These are phyloP conservation scores for Septoria linicola DNA, from an alignment of 2,329 filamentous ascomycete species.

Conservation along the genomic window DNA sequence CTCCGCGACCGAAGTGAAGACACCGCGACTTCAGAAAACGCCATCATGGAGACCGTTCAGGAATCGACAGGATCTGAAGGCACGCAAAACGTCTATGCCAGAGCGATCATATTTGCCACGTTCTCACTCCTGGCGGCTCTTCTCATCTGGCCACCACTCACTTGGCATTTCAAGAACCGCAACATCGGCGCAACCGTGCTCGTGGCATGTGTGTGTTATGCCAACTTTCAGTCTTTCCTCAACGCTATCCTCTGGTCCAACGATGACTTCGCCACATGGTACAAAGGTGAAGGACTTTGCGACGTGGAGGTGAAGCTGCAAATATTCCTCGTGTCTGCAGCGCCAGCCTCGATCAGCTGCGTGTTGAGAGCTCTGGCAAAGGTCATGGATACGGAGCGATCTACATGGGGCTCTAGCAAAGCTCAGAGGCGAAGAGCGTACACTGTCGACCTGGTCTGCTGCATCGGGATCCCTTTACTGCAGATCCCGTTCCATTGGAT, in stretches of 20 bases:
- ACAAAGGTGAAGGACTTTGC: constrained; percentile 60
- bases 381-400: constrained; percentile 60
- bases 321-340: constrained; percentile 53
- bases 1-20: background rate
- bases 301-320: constrained; percentile 63
- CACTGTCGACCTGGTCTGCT: constrained; percentile 56
- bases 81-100: constrained; percentile 10
- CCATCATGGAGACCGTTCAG: background rate
- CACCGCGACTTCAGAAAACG: background rate
- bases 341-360: constrained; percentile 55
- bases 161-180: constrained; percentile 59
- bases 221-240: constrained; percentile 57
- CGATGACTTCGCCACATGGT: constrained; percentile 57
- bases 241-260: constrained; percentile 66
- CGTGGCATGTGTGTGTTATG: constrained; percentile 56
- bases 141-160: constrained; percentile 57
- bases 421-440: constrained; percentile 49
- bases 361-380: constrained; percentile 61
- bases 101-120: constrained; percentile 47
- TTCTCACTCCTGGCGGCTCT: constrained; percentile 53
- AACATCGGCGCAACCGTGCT: constrained; percentile 61
- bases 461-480: constrained; percentile 55
- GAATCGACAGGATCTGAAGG: background rate
- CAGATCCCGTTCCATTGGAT: constrained; percentile 59
- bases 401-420: constrained; percentile 52